These are phyloP conservation scores for Xylariaceae sp. DNA, from an alignment of 2,329 filamentous ascomycete species.

Conservation along the genomic window DNA sequence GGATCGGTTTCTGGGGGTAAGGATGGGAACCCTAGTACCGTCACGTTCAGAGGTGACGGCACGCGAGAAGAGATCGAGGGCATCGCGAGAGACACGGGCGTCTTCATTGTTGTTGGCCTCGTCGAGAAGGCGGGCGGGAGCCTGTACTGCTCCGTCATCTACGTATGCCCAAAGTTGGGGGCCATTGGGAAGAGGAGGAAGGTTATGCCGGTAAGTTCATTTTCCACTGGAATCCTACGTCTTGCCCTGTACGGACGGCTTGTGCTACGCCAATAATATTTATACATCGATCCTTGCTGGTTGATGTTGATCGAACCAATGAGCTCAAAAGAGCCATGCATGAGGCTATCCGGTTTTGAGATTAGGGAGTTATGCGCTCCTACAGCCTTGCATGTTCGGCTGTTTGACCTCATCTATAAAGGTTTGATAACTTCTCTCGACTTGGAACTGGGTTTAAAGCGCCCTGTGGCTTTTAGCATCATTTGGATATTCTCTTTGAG, in stretches of 20 bases:
- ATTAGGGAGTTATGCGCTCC: too few relatives aligned
- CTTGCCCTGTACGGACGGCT: neutral
- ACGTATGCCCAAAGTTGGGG: slow-evolving; percentile 75
- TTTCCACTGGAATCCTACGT: slow-evolving; percentile 2
- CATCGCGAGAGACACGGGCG: slow-evolving; percentile 74
- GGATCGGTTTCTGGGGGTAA: slow-evolving; percentile 34
- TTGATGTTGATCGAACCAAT: too few relatives aligned
- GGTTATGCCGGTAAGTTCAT: slow-evolving; percentile 78
- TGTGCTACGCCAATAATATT: neutral
- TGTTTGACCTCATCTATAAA: neutral
- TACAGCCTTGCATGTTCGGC: neutral
- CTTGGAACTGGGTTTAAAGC: neutral
- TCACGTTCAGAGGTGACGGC: slow-evolving; percentile 65
- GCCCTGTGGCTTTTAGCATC: neutral
- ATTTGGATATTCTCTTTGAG: neutral
- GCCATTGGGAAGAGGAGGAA: slow-evolving; percentile 85
- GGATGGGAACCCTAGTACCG: slow-evolving; percentile 44
- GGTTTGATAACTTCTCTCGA: neutral
- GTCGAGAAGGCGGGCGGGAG: slow-evolving; percentile 82
- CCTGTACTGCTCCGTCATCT: slow-evolving; percentile 81
- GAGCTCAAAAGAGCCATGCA: neutral
- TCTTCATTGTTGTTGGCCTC: slow-evolving; percentile 79
- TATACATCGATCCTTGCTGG: too few relatives aligned
- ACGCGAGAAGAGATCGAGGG: slow-evolving; percentile 79
- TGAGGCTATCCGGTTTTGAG: too few relatives aligned